A percentile compares a stretch with the other conserved stretches of the same genome.
Evolutionary conservation across 306 rosid species (phyloP).

Genomic region (Cicer arietinum): DNA sequence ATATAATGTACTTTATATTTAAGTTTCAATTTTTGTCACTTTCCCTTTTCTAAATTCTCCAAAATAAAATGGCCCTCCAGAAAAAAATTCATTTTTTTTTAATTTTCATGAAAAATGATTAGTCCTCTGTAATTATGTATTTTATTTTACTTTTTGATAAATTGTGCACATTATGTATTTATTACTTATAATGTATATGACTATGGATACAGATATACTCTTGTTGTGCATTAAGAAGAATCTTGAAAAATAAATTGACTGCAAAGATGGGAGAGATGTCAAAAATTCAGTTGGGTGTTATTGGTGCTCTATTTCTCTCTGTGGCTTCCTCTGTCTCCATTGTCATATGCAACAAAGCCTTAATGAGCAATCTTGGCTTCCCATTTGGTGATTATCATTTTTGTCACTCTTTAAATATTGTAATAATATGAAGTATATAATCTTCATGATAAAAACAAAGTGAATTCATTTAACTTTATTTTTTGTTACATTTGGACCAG

Average conservation of each 20-base stretch:
- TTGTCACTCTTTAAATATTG: not conserved
- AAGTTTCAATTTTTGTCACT: not conserved
- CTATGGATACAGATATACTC: not conserved
- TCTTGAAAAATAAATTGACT: conserved; percentile 27
- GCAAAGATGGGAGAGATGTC: conserved; percentile 90
- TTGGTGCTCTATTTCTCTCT: conserved; percentile 91
- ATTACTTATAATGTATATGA: not conserved
- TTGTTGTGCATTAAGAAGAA: not conserved
- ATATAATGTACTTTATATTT: not conserved
- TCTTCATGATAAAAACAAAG: not conserved
- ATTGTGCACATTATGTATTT: not conserved
- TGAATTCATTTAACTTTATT: conserved; percentile 1
- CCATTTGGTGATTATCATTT: conserved; percentile 69
- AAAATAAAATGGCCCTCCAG: not conserved
- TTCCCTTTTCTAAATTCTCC: conserved; percentile 20
- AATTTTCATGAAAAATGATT: conserved; percentile 2
- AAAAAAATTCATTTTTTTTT: not conserved
- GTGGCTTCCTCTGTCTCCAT: conserved; percentile 98
- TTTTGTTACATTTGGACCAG: conserved; percentile 41
- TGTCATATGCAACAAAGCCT: conserved; percentile 98
- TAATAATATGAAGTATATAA: not conserved
- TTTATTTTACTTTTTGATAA: too few relatives aligned
- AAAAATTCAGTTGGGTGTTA: conserved; percentile 79
- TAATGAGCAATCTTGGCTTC: conserved; percentile 99
- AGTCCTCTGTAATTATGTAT: not conserved